These are phyloP conservation scores for Mycena sanguinolenta DNA, from an alignment of 768 basidiomycete genomes.

Conservation along the genomic window DNA sequence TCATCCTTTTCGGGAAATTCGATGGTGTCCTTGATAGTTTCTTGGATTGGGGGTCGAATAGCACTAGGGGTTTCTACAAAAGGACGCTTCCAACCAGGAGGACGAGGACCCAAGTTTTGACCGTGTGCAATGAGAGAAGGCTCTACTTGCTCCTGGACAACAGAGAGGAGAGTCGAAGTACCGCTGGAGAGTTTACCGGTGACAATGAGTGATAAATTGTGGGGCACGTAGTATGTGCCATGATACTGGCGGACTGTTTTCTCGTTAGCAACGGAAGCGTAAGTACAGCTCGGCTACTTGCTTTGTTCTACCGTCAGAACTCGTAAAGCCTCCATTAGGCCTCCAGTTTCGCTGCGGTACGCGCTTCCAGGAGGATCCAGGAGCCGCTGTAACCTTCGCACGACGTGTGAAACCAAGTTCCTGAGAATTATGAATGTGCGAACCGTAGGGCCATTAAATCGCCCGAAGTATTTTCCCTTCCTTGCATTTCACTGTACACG, in stretches of 20 bases:
- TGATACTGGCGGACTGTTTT: slow-evolving; percentile 89
- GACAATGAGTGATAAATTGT: slow-evolving; percentile 92
- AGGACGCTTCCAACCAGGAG: slow-evolving; percentile 91
- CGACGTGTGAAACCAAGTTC: slow-evolving; percentile 6
- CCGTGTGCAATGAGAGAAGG: slow-evolving; percentile 83
- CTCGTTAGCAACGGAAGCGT: slow-evolving; percentile 10
- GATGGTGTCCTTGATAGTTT: slow-evolving; percentile 72
- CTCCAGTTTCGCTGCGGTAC: slow-evolving; percentile 97
- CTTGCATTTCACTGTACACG: slow-evolving; percentile 98
- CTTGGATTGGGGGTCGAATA: slow-evolving; percentile 61
- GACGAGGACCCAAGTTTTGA: slow-evolving; percentile 77
- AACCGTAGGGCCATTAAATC: slow-evolving; percentile 92
- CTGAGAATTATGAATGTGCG: slow-evolving; percentile 40
- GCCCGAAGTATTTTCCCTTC: slow-evolving; percentile 91
- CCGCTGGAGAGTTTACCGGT: slow-evolving; percentile 87
- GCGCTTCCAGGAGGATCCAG: slow-evolving; percentile 86
- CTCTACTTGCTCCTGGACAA: slow-evolving; percentile 87
- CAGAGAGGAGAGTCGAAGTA: slow-evolving; percentile 80
- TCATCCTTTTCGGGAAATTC: slow-evolving; percentile 99
- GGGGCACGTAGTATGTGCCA: slow-evolving; percentile 89
- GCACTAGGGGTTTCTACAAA: slow-evolving; percentile 91
- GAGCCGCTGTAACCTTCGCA: slow-evolving; percentile 77
- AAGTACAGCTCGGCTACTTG: slow-evolving; percentile 49
- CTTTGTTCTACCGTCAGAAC: slow-evolving; percentile 91
- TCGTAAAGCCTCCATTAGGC: slow-evolving; percentile 92